Conservation (phyloP, 148 eudicot genomes). For the Vaccinium myrtillus region DNA sequence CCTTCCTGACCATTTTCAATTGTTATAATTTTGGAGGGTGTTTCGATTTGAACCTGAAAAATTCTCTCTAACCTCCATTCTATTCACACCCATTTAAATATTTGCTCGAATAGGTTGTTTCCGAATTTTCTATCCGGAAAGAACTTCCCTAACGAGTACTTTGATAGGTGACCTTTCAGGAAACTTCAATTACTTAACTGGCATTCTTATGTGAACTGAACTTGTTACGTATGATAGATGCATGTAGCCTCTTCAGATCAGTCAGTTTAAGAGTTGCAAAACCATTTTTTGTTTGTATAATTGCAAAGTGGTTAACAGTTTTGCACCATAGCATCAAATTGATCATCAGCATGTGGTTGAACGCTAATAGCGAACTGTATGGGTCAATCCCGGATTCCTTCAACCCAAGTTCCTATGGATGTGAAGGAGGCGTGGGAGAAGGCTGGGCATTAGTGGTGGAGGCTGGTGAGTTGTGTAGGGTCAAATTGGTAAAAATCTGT, state of each 20-base stretch:
- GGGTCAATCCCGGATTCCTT: not conserved
- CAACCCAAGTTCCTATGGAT: not conserved
- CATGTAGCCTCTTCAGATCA: not conserved
- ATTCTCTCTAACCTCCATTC: not conserved
- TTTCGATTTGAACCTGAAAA: not conserved
- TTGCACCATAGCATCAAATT: not conserved
- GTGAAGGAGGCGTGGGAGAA: not conserved
- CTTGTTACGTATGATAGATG: not conserved
- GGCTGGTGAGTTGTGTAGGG: not conserved
- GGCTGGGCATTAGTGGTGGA: not conserved
- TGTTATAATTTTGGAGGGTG: not conserved
- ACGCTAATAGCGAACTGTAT: not conserved
- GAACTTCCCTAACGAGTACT: not conserved
- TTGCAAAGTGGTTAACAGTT: not conserved
- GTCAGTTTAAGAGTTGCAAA: not conserved
- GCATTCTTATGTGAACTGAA: not conserved
- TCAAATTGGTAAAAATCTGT: not conserved
- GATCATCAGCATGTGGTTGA: not conserved
- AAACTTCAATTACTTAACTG: not conserved
- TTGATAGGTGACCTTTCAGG: not conserved
- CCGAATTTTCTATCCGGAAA: not conserved
- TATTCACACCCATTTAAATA: not conserved
- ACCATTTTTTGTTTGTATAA: not conserved
- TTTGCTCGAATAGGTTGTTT: not conserved
- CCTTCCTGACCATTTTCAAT: constrained; percentile 4